phyloP scores from a whole-genome alignment of 139 green algal genomes.

The Dunaliella sp. region DNA sequence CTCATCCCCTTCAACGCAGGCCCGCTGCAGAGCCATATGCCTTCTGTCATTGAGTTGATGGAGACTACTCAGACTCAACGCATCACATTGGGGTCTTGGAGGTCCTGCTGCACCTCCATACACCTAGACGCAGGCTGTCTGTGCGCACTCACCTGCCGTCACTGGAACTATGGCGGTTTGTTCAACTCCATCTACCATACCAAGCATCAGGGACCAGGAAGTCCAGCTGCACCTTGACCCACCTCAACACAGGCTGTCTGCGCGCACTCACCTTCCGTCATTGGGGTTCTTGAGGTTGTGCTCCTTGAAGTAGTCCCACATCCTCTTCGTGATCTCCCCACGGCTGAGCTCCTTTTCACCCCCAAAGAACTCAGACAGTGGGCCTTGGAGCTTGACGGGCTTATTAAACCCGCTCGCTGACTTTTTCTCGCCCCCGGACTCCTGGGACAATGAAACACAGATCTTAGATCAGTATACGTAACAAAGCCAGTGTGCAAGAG shows the following conservation, averaged over 20 bases:
- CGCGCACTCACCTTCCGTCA: constrained; percentile 10
- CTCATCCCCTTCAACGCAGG: no score
- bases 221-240: not conserved
- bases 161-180: constrained; percentile 19
- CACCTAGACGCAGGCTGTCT: not conserved
- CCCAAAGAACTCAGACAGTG: constrained; percentile 46
- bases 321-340: constrained; percentile 29
- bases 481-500: no score
- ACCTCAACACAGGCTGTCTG: not conserved
- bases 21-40: no score
- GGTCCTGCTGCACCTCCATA: not conserved
- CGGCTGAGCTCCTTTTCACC: constrained; percentile 33
- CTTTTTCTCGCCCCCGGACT: constrained; percentile 15
- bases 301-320: constrained; percentile 34
- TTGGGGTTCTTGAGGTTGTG: constrained; percentile 30
- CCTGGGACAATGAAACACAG: not conserved
- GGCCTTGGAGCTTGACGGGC: constrained; percentile 34
- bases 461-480: no score
- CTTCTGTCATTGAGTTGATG: not conserved
- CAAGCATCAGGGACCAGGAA: not conserved
- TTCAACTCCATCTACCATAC: not conserved
- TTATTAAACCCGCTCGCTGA: constrained; percentile 53
- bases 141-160: constrained; percentile 14
- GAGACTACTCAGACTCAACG: not conserved
- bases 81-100: not conserved